phyloP scores from a whole-genome alignment of 208 protist genomes.

The Spironucleus salmonicida region DNA sequence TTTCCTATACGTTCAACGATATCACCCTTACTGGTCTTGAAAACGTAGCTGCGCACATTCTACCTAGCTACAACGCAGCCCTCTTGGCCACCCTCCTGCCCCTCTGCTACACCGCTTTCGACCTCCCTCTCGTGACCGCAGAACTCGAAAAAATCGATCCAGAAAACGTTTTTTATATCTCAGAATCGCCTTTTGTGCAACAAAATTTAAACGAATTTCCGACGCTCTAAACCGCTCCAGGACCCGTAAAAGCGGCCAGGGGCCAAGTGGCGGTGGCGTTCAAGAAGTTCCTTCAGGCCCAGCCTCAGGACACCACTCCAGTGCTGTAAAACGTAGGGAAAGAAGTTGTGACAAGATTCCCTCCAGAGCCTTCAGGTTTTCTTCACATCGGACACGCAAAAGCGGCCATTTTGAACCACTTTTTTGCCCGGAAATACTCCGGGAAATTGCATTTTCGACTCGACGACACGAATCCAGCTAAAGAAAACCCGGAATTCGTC shows the following conservation, averaged over 20 bases:
- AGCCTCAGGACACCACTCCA: not conserved
- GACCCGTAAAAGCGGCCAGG: not conserved
- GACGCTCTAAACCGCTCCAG: too few relatives aligned
- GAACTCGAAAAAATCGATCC: too few relatives aligned
- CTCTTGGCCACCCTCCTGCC: too few relatives aligned
- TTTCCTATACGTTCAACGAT: too few relatives aligned
- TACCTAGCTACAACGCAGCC: too few relatives aligned
- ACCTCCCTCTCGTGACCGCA: too few relatives aligned
- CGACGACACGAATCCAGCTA: conserved; percentile 97
- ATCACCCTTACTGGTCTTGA: too few relatives aligned
- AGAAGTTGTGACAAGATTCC: conserved; percentile 76
- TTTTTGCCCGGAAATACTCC: conserved; percentile 77
- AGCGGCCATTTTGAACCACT: conserved; percentile 84
- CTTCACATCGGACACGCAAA: conserved; percentile 93
- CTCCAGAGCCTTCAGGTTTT: conserved; percentile 83
- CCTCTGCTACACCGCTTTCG: too few relatives aligned
- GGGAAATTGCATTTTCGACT: conserved; percentile 92
- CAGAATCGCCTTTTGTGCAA: too few relatives aligned
- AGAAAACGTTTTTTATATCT: too few relatives aligned
- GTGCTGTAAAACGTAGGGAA: not conserved
- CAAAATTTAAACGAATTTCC: too few relatives aligned
- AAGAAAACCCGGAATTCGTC: conserved; percentile 83
- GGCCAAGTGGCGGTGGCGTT: not conserved
- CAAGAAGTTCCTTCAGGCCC: conserved; percentile 19
- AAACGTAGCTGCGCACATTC: too few relatives aligned